These are phyloP conservation scores for Apiospora hydei DNA, from an alignment of 2,329 filamentous ascomycete genomes.

Conservation along the genomic window DNA sequence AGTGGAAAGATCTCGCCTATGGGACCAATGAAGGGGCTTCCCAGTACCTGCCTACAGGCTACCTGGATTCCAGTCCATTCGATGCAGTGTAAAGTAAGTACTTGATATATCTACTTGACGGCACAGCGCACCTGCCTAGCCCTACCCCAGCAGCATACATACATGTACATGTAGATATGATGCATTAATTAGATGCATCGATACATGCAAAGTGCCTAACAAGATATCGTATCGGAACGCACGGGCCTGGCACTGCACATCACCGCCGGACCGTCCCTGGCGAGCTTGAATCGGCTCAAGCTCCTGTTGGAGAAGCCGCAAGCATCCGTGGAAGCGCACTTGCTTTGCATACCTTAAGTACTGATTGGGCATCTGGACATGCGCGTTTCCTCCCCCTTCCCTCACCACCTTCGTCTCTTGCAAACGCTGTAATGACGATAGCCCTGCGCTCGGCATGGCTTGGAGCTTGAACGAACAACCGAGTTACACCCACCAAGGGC, in stretches of 20 bases:
- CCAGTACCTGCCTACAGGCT: too few species aligned
- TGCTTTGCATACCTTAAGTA: not conserved
- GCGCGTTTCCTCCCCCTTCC: not conserved
- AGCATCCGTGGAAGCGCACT: not conserved
- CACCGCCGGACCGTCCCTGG: conserved; percentile 16
- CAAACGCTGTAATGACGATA: not conserved
- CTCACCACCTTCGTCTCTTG: not conserved
- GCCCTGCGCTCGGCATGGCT: not conserved
- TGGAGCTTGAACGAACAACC: not conserved
- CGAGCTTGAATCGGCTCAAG: conserved; percentile 1
- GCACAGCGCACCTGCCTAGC: not conserved
- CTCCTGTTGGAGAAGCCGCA: not conserved
- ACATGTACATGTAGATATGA: too few species aligned
- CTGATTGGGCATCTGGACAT: not conserved
- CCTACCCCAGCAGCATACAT: not conserved
- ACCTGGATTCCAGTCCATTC: too few species aligned
- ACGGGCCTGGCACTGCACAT: not conserved
- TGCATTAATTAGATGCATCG: not conserved
- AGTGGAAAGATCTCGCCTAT: not conserved
- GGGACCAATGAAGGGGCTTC: not conserved
- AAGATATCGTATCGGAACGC: conserved; percentile 17
- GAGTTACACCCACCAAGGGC: conserved; percentile 6
- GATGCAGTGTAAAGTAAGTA: not conserved
- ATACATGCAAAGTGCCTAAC: not conserved
- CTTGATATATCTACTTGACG: too few species aligned